phyloP scores from a whole-genome alignment of 805 yeast species.

The Nakazawaea siamensis region DNA sequence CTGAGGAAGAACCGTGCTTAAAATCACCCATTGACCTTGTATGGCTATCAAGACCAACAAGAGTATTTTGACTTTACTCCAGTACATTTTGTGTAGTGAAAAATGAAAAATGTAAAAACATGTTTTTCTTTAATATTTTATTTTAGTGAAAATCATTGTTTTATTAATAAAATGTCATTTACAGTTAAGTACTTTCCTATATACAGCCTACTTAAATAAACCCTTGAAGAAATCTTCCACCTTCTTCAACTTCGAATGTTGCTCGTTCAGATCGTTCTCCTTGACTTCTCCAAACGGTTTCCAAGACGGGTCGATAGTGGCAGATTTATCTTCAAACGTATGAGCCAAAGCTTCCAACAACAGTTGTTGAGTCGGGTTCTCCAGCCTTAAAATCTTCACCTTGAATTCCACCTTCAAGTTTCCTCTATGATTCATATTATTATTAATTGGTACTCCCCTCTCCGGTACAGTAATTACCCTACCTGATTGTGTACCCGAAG shows the following conservation, averaged over 20 bases:
- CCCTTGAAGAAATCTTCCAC: constrained; percentile 51
- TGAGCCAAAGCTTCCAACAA: constrained; percentile 92
- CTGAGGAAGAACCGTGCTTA: constrained; percentile 34
- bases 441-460: constrained; percentile 73
- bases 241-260: constrained; percentile 40
- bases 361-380: constrained; percentile 78
- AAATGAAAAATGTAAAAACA: background rate
- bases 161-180: background rate
- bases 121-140: too few species aligned
- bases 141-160: too few species aligned
- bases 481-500: constrained; percentile 79
- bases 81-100: too few species aligned
- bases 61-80: too few species aligned
- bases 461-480: constrained; percentile 69
- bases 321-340: constrained; percentile 71
- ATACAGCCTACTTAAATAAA: constrained; percentile 37
- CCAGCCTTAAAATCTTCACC: constrained; percentile 66
- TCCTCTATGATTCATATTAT: constrained; percentile 46
- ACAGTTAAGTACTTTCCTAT: constrained; percentile 18
- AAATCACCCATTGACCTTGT: constrained; percentile 28
- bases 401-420: constrained; percentile 69
- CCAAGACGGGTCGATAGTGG: constrained; percentile 53
- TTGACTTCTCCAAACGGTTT: constrained; percentile 18
- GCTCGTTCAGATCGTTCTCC: constrained; percentile 9
- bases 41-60: too few species aligned